Base-by-base conservation (phyloP, 1,139 yeast species). In the Yamadazyma sp. region DNA sequence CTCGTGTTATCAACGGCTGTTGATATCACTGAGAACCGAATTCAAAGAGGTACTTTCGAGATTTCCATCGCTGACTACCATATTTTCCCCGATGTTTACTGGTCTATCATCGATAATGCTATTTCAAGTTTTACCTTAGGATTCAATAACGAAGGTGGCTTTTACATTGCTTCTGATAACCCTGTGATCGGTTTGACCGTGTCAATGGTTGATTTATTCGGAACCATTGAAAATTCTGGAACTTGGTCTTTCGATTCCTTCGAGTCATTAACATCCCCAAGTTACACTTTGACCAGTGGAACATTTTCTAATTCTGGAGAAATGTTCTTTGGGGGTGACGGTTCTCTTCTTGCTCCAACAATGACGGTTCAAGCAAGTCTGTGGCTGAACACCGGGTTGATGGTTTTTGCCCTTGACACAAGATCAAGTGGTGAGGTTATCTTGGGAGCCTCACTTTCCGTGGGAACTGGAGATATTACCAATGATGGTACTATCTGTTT, bases 401-500 rank as follows among this genome's bases (percentile, higher is more conserved):
- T 64, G 30, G 50, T 47, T 12, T 56, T 63, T 37, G 45, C 44
- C 23, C 61, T 56, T 39, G 39, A 42, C 8, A 34, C 47, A 6
- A 57, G 62, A 46, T 34, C 46, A 26, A 27, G 44, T 12, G 59
- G 57, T 10, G 31, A 30, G 20, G 36, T 40, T 6, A 51, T 52
- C 26, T 42, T 45, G 12, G 66, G 67, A 21, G 38, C 48, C 17
- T 34, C 52, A 9, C 28, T 40, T 17, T 39, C 42, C n/a, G 28
- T 28, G 14, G 46, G 44, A 12, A 25, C 34, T 18, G 39, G 41
- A 7, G 36, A 50, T 14, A 53, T 66, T 28, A 48, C 47, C 16
- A 63, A 63, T 39, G 48, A 50, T 31, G 68, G 67, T 46, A 54
- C 56, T 29, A 59, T 64, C 38, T 63, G 69, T 52, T 51, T 62